phyloP scores from a whole-genome alignment of 2,329 filamentous ascomycete genomes.

The Sarocladium kiliense region DNA sequence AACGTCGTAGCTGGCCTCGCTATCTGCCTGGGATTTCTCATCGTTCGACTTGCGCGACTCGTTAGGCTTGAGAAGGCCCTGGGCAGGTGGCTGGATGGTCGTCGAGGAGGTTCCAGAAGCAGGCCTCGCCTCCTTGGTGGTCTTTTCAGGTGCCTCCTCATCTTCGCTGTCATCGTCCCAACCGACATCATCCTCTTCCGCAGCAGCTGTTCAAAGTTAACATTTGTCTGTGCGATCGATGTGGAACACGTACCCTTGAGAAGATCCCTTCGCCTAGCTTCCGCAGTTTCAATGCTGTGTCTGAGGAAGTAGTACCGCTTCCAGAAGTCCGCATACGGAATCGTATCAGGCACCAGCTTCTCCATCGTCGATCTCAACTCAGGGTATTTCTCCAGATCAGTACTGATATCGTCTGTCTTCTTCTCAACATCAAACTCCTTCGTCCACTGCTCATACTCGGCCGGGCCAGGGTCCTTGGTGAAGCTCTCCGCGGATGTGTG shows the following conservation, averaged over 20 bases:
- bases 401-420: conserved; percentile 78
- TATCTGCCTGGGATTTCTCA: conserved; percentile 84
- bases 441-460: conserved; percentile 70
- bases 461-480: conserved; percentile 69
- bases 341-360: conserved; percentile 85
- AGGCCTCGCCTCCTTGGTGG: conserved; percentile 26
- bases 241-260: conserved; percentile 63
- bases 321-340: conserved; percentile 91
- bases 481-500: conserved; percentile 82
- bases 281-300: conserved; percentile 88
- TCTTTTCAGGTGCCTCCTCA: conserved; percentile 24
- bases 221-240: neutral
- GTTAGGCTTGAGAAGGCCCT: conserved; percentile 49
- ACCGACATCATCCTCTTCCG: conserved; percentile 61
- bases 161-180: conserved; percentile 69
- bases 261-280: conserved; percentile 81
- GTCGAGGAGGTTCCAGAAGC: conserved; percentile 53
- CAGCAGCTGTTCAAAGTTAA: conserved; percentile 46
- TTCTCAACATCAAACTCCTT: conserved; percentile 71
- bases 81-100: conserved; percentile 50
- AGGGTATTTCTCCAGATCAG: conserved; percentile 78
- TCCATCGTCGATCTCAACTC: conserved; percentile 90
- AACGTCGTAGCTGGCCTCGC: conserved; percentile 93
- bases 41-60: conserved; percentile 75
- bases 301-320: conserved; percentile 91